Evolutionary conservation across 2,329 filamentous ascomycete genomes (phyloP), one percentile per base, ranked within the genome.

Genomic region (Neoscytalidium dimidiatum): DNA sequence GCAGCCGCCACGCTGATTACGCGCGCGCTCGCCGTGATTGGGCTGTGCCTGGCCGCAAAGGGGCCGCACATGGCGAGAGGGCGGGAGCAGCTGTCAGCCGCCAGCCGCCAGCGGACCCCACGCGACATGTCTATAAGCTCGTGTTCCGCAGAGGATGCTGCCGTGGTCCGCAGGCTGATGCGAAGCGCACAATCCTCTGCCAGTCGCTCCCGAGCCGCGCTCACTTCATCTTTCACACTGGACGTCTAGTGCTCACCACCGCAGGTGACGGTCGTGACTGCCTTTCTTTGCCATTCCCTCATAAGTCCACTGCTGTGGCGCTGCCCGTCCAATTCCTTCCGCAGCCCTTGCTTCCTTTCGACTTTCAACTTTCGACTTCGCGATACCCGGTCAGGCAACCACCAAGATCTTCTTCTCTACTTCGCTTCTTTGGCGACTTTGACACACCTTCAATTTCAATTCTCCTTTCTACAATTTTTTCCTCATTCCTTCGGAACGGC

Each of bases 331-430:
- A 19, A 43, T 48, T 46, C 38, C 19, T 35, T 33, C 35, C 38
- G 46, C 23, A 38, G 23, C 41, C 56, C 56, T 60, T 60, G 46
- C 56, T 60, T 60, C 41, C 26, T 33, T 44, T 29, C 21, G 11
- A 23, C 11, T 29, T 43, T 43, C 19, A 21, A 58, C 3, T 35
- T 35, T 35, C 19, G 6, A 14, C 17, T 28, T 41, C 31, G 21
- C 33, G 56, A 60, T 60, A 60, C 56, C 56, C 56, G 56, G 56
- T 60, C 56, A 4, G 56, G 56, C 13, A n/a, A 60, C 56, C 56
- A 41, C 46, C 38, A 44, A 31, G 2, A 19, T 46, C 17, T 43
- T 58, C 41, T 29, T 46, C 28, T 33, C n/a, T n/a, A n/a, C 52
- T 35, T 23, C 31, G 35, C 51, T 21, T 14, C 31, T 17, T 28